These are phyloP conservation scores for Vitis rotundifolia DNA, from an alignment of 164 flowering plant genomes.

Conservation along the genomic window DNA sequence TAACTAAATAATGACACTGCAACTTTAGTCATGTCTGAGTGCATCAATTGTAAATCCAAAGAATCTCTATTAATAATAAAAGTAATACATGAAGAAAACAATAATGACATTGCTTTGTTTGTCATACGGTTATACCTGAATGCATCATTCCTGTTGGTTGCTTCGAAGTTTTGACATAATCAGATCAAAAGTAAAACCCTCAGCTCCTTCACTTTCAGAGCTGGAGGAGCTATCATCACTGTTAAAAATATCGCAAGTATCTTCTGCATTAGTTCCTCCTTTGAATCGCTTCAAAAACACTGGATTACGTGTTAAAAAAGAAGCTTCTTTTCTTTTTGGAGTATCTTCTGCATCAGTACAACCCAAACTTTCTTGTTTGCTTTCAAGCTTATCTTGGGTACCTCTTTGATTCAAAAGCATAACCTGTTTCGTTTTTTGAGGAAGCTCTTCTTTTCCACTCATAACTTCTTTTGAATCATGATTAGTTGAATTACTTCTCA, in stretches of 20 bases:
- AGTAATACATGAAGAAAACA: no score
- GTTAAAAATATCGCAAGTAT: not conserved
- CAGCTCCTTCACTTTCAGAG: not conserved
- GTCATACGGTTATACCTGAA: no score
- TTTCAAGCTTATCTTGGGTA: no score
- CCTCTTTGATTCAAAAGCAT: no score
- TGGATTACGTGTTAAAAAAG: not conserved
- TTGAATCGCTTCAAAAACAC: not conserved
- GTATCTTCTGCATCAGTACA: not conserved
- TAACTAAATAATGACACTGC: no score
- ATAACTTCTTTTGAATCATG: not conserved
- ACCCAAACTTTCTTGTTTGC: not conserved
- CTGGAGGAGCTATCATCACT: slow-evolving; percentile 7
- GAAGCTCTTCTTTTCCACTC: not conserved
- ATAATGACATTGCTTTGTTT: no score
- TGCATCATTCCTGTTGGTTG: no score
- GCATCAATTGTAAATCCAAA: no score
- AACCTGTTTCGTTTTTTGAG: no score
- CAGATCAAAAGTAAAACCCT: not conserved
- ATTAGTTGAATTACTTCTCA: not conserved
- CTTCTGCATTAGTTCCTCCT: not conserved
- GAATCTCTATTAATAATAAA: no score
- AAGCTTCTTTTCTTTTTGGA: not conserved
- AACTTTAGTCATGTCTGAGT: no score
- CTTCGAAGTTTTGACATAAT: not conserved